phyloP scores from a whole-genome alignment of 2,329 filamentous ascomycete genomes.

The Bertia moriformis region DNA sequence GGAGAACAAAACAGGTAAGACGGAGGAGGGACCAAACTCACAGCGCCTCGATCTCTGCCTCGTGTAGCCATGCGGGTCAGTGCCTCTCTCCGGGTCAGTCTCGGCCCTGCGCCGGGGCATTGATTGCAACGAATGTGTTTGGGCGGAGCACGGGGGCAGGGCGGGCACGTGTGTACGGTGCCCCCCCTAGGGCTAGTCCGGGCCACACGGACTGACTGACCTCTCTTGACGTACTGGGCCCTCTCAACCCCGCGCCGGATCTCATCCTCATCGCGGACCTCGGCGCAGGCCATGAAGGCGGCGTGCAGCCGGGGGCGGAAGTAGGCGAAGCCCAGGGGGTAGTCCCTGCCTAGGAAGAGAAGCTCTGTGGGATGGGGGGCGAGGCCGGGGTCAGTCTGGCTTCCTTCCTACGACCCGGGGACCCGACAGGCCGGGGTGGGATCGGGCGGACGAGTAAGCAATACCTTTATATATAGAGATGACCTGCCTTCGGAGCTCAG shows the following conservation, averaged over 20 bases:
- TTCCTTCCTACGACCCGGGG: no score
- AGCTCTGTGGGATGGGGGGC: conserved; percentile 5
- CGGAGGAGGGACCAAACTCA: conserved; percentile 1
- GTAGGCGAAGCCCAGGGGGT: conserved; percentile 5
- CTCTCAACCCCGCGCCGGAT: conserved; percentile 2
- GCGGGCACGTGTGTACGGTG: background rate
- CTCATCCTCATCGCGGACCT: conserved; percentile 3
- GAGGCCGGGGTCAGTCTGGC: no score
- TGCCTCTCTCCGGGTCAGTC: no score
- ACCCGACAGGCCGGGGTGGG: no score
- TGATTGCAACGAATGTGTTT: no score
- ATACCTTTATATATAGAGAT: background rate
- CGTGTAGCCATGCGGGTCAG: no score
- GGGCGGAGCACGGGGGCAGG: no score
- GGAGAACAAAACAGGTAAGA: no score
- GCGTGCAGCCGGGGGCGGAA: conserved; percentile 5
- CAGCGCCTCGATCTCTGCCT: conserved; percentile 5
- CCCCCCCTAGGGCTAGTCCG: background rate
- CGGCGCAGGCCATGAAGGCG: conserved; percentile 4
- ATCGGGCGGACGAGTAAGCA: background rate
- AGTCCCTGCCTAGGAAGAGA: conserved; percentile 5
- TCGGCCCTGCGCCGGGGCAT: no score
- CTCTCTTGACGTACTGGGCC: conserved; percentile 5
- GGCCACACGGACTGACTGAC: background rate
- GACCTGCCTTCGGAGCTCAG: background rate